Evolutionary conservation across 768 basidiomycete genomes (phyloP).

Genomic region (Naganishia onofrii): DNA sequence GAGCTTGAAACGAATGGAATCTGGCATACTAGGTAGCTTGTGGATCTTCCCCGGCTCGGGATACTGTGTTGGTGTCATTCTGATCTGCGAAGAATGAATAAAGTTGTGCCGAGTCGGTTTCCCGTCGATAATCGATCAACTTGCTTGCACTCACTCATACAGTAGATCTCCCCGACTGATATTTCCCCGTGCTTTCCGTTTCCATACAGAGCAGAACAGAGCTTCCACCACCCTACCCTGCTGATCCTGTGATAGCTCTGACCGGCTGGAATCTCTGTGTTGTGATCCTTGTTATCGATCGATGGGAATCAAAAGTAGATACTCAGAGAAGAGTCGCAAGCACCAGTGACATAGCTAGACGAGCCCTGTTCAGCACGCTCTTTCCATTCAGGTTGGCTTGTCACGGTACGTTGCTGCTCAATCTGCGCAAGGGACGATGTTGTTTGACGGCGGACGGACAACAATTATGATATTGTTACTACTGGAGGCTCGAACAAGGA

Average conservation of each 20-base stretch:
- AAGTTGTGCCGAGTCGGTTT: neutral
- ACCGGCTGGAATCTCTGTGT: neutral
- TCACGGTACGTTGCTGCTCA: neutral
- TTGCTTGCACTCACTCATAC: neutral
- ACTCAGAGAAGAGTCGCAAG: neutral
- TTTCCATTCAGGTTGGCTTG: neutral
- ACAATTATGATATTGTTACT: too few relatives aligned
- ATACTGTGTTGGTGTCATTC: neutral
- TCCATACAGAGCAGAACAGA: neutral
- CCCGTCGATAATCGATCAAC: neutral
- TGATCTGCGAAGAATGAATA: neutral
- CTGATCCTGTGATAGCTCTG: neutral
- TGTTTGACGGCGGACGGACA: neutral
- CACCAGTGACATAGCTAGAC: neutral
- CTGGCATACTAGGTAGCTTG: conserved; percentile 21
- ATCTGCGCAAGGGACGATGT: too few relatives aligned
- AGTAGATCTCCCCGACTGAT: neutral
- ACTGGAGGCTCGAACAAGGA: too few relatives aligned
- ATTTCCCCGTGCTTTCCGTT: neutral
- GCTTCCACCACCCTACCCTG: neutral
- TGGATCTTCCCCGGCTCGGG: conserved; percentile 28
- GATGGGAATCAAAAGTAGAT: neutral
- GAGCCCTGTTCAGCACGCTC: neutral
- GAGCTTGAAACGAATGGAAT: neutral
- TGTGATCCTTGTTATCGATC: neutral